Percentiles rank a stretch among this genome's conserved stretches.
These are phyloP conservation scores for Aureobasidium sp. DNA, from an alignment of 2,329 filamentous ascomycete species.

Conservation along the genomic window DNA sequence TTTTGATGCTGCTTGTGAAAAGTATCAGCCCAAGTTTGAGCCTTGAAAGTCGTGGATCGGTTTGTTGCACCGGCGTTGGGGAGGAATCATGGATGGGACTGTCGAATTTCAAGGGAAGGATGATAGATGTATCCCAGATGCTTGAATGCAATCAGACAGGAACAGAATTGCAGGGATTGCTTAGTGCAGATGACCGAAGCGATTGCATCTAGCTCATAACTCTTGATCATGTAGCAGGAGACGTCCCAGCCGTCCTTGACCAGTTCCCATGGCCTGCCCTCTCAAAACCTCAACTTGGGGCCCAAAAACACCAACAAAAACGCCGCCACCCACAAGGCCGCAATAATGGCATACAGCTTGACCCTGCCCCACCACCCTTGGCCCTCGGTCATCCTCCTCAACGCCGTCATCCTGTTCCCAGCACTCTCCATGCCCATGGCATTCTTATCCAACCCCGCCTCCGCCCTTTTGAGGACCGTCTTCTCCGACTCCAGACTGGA, in stretches of 20 bases:
- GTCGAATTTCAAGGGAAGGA: no score
- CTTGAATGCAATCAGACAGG: no score
- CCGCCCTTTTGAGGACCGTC: conserved; percentile 62
- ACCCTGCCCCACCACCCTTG: conserved; percentile 80
- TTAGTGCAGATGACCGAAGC: no score
- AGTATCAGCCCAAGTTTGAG: conserved; percentile 78
- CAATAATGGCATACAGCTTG: conserved; percentile 72
- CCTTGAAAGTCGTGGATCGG: conserved; percentile 34
- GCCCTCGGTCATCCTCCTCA: conserved; percentile 77
- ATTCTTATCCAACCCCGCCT: conserved; percentile 69
- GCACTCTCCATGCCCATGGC: conserved; percentile 70
- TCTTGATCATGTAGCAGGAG: no score
- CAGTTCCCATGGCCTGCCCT: background rate
- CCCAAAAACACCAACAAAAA: conserved; percentile 76
- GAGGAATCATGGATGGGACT: no score
- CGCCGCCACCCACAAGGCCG: conserved; percentile 69
- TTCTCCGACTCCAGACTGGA: conserved; percentile 67
- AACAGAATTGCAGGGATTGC: no score
- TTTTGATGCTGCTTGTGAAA: conserved; percentile 79
- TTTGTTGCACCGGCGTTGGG: no score
- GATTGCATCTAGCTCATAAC: no score
- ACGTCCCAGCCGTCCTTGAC: no score
- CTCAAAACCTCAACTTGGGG: conserved; percentile 78
- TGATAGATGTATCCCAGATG: no score
- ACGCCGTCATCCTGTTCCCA: conserved; percentile 65